Evolutionary conservation across 495 filamentous ascomycete species (phyloP).

Genomic region (Acidiella bohemica): DNA sequence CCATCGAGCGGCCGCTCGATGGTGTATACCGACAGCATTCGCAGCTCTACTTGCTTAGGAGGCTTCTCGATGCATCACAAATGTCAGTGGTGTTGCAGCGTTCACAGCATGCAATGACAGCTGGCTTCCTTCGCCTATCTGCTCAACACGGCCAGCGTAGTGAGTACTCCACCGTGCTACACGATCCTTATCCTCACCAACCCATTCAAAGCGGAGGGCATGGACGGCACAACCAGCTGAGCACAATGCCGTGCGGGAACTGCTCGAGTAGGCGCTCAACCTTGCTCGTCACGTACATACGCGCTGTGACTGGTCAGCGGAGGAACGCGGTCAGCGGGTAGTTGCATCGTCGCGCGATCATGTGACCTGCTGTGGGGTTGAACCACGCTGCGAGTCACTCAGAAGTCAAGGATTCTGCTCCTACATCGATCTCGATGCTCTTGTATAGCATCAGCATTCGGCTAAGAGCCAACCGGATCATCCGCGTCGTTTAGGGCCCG

Average conservation of each 20-base stretch:
- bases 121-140: neutral
- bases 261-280: conserved; percentile 1
- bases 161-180: neutral
- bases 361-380: too few relatives aligned
- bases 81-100: neutral
- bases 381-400: too few relatives aligned
- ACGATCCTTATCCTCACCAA: neutral
- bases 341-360: conserved; percentile 1
- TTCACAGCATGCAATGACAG: neutral
- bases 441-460: too few relatives aligned
- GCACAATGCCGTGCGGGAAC: neutral
- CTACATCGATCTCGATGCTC: too few relatives aligned
- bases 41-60: too few relatives aligned
- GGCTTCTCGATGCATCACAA: too few relatives aligned
- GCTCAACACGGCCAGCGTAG: neutral
- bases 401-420: too few relatives aligned
- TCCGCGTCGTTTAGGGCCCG: too few relatives aligned
- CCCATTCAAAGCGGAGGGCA: neutral
- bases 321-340: neutral
- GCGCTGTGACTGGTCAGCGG: conserved; percentile 2
- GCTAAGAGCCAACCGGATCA: too few relatives aligned
- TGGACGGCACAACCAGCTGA: neutral
- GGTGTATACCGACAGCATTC: too few relatives aligned
- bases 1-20: too few relatives aligned
- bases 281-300: conserved; percentile 3